Base-by-base conservation (phyloP, 345 rosid species). In the Psidium guajava region DNA sequence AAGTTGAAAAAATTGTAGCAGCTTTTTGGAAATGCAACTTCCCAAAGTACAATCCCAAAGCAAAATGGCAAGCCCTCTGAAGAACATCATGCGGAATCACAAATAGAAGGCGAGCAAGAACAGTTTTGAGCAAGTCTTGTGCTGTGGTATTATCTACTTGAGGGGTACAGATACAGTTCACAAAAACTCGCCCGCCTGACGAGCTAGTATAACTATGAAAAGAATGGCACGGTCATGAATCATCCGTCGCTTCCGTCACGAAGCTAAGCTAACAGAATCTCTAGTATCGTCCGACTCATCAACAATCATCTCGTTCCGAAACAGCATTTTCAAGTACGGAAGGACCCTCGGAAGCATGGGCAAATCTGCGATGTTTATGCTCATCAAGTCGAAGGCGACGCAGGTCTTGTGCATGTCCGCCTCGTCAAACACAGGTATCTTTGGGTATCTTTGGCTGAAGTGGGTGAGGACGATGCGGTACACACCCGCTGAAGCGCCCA, bases 381-480 rank as follows among this genome's bases (percentile, higher is more conserved):
- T 95, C 99, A 95, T 97, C 96, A 97, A 85, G 86, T 95, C 98
- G 49, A 97, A 95, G 28, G 97, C 98, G 64, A 97, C 91, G 93
- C 98, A 93, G 15, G 99, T 95, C 55, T 95, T 95, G 75, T 95
- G 98, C 99, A 93, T 94, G 87, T 97, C 93, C 2, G 89, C 61
- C 49, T 91, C 96, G 50, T 94, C 99, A 51, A 95, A 92, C 61
- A 95, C 94, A 0, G 98, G 98, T 57, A 97, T 93, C 89, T 95
- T 97, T 0, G 98, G 98, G 89, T 97, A 95, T 90, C 98, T 88
- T 91, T 95, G 98, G 92, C 99, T 97, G 96, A 97, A 97, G 91
- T 97, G 99, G 22, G 99, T 95, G 4, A 97, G 96, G 90, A 97
- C 81, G 58, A 97, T 92, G 6, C 96, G 91, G 85, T 97, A 95